Conservation (phyloP, 345 rosid genomes). For the Eucalyptus polyanthemos region DNA sequence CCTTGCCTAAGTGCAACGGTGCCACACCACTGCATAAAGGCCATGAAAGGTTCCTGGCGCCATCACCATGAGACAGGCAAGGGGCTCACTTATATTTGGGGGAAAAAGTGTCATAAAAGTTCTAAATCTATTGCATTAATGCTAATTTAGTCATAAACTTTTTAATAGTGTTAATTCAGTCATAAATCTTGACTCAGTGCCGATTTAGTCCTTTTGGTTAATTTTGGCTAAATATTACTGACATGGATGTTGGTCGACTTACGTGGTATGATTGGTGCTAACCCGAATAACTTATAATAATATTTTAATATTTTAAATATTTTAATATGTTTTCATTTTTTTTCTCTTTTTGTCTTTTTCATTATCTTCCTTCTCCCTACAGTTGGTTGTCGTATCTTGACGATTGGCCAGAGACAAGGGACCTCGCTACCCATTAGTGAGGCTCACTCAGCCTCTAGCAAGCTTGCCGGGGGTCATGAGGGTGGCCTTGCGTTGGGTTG, state of each 20-base stretch:
- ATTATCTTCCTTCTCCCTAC: too few species aligned
- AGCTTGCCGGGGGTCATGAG: too few species aligned
- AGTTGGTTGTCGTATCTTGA: fast-evolving
- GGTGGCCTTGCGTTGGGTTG: too few species aligned
- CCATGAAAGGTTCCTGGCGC: not conserved
- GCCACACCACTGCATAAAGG: fast-evolving
- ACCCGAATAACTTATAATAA: fast-evolving
- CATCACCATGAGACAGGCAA: not conserved
- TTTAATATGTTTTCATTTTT: too few species aligned
- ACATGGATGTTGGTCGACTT: fast-evolving
- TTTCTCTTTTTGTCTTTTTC: fast-evolving
- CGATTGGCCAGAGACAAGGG: too few species aligned
- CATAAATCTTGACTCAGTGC: too few species aligned
- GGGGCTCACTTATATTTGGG: not conserved
- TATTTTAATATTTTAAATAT: too few species aligned
- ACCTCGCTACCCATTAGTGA: fast-evolving
- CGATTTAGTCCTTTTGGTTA: fast-evolving
- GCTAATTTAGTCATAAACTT: fast-evolving
- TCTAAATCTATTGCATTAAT: fast-evolving
- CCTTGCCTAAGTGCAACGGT: fast-evolving
- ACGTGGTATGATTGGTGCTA: fast-evolving
- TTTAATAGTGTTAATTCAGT: fast-evolving
- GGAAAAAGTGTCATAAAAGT: fast-evolving
- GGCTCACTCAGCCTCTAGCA: too few species aligned
- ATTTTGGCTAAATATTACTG: too few species aligned